Conservation (phyloP, 2,329 filamentous ascomycete species). For the Ophiostoma novo-ulmi region DNA sequence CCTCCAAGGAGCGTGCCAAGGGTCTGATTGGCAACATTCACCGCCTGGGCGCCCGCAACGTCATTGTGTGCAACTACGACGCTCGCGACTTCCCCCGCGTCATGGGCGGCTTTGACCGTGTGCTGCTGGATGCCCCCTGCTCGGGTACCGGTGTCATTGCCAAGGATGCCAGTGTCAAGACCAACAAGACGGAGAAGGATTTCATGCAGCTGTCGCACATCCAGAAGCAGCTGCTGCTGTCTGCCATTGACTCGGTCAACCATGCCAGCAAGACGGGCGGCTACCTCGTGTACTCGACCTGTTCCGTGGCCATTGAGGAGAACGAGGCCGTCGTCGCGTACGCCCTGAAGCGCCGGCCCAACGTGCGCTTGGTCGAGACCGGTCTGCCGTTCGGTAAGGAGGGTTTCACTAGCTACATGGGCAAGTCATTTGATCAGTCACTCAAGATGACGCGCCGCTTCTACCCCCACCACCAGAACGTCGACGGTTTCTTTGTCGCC, state of each 20-base stretch:
- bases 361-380: constrained; percentile 88
- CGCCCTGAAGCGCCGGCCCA: constrained; percentile 82
- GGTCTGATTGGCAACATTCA: constrained; percentile 98
- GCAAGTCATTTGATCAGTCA: constrained; percentile 83
- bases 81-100: constrained; percentile 90
- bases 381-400: constrained; percentile 86
- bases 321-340: constrained; percentile 94
- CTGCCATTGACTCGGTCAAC: constrained; percentile 91
- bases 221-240: constrained; percentile 88
- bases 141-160: constrained; percentile 96
- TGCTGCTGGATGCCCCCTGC: constrained; percentile 90
- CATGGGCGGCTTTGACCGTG: constrained; percentile 92
- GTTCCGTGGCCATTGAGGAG: constrained; percentile 37
- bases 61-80: constrained; percentile 92
- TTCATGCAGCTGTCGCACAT: constrained; percentile 90
- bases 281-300: constrained; percentile 95
- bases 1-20: constrained; percentile 87
- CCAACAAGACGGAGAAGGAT: constrained; percentile 93
- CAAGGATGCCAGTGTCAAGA: constrained; percentile 95
- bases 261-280: constrained; percentile 94
- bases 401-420: constrained; percentile 84
- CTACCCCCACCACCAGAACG: constrained; percentile 75
- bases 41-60: constrained; percentile 87
- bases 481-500: constrained; percentile 93
- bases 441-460: constrained; percentile 79